Evolutionary conservation across 495 filamentous ascomycete genomes (phyloP).

Genomic region (Lasiosphaeria hispida): DNA sequence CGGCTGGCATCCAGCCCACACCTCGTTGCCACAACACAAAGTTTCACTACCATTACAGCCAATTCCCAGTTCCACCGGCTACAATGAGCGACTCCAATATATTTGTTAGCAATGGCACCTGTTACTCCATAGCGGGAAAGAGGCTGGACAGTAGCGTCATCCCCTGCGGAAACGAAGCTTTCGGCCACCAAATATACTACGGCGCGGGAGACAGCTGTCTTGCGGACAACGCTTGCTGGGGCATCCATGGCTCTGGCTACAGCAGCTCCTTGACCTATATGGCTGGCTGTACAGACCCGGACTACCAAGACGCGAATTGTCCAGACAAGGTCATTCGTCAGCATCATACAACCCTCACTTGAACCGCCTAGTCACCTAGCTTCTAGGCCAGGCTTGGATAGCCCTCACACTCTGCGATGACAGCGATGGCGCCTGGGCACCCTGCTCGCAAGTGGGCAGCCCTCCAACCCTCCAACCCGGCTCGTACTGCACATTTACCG

Average conservation of each 20-base stretch:
- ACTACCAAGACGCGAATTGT: conserved; percentile 24
- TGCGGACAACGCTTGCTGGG: conserved; percentile 23
- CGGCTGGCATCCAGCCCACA: too few species aligned
- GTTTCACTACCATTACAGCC: too few species aligned
- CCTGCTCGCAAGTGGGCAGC: conserved; percentile 24
- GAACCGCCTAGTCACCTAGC: background rate
- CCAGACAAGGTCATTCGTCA: conserved; percentile 16
- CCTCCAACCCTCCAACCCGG: conserved; percentile 26
- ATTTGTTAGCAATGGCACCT: conserved; percentile 28
- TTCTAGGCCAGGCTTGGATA: conserved; percentile 27
- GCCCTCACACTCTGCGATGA: conserved; percentile 25
- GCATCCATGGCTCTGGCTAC: conserved; percentile 22
- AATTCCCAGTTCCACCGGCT: background rate
- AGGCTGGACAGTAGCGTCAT: conserved; percentile 26
- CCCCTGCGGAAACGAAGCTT: conserved; percentile 27
- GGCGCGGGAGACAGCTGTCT: conserved; percentile 28
- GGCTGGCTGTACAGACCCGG: conserved; percentile 27
- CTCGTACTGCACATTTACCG: conserved; percentile 25
- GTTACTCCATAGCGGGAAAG: conserved; percentile 24
- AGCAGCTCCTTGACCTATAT: conserved; percentile 26
- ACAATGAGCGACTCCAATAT: conserved; percentile 22
- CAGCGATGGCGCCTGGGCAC: conserved; percentile 22
- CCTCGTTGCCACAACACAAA: too few species aligned
- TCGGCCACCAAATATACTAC: conserved; percentile 24
- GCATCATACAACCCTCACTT: too few species aligned